Evolutionary conservation across 129 eudicot species (phyloP), one percentile per base, ranked within the genome.

Genomic region (Ambrosia trifida): DNA sequence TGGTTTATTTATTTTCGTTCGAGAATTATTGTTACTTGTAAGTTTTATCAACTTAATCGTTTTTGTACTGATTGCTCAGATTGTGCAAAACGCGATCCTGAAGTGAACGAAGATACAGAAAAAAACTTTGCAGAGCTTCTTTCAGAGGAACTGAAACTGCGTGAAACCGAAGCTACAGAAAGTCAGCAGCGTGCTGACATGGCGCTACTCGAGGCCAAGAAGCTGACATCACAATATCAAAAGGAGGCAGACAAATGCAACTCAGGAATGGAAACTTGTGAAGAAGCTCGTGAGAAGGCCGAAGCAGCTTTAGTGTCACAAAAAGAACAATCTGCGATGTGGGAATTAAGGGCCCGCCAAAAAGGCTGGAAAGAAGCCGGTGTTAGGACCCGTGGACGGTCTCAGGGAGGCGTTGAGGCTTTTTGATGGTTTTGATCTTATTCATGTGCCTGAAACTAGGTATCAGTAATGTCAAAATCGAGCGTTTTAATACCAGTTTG

Each of bases 211-310:
- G 96, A 93, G 79, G 96, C 98, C 35, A 93, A 93, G 63, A 93
- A 89, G 79, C 66, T 93, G 83, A 87, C 98, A 13, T 92, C 98
- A 17, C 96, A 89, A 35, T 92, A 92, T 80, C 95, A 86, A 75
- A 92, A 92, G 53, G 98, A 92, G 81, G 98, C 98, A 70, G 98
- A 92, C 73, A 92, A 92, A 71, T 92, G 98, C 70, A 92, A 92
- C 72, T 92, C 98, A 5, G 98, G 96, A 41, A 89, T 93, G 96
- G 96, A 89, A 65, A 93, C 96, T 6, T 93, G 98, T 54, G 98
- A 93, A 78, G 96, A 87, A 77, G 98, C 98, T 61, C 83, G 98
- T 18, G 98, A 93, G 79, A 89, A 89, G 60, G 87, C 98, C 6
- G 96, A 93, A 76, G 83, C 79, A 8, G 80, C 89, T 76, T 80